A percentile compares a stretch with the other conserved stretches of the same genome.
These are phyloP conservation scores for Coemansia guatemalensis DNA, from an alignment of 192 early-diverging fungal genomes.

Conservation along the genomic window DNA sequence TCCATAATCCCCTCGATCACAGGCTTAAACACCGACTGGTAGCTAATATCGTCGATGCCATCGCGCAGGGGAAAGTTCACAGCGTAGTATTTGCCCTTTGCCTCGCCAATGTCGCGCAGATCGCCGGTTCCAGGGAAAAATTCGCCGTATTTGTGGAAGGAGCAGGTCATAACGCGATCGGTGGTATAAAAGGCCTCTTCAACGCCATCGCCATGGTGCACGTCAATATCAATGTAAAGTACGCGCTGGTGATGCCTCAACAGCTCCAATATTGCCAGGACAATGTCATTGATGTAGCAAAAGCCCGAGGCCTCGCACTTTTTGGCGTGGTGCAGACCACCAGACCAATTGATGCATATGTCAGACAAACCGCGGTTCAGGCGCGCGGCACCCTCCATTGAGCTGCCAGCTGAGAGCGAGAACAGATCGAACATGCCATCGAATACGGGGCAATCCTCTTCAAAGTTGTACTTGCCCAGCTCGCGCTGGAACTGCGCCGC, in stretches of 20 bases:
- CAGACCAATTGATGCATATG: conserved; percentile 97
- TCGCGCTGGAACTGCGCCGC: conserved; percentile 63
- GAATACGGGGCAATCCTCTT: conserved; percentile 98
- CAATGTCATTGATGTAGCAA: conserved; percentile 99
- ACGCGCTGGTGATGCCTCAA: conserved; percentile 86
- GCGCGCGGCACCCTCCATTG: conserved; percentile 91
- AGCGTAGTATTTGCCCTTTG: conserved; percentile 87
- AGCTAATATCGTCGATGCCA: conserved; percentile 90
- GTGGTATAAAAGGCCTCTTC: conserved; percentile 99
- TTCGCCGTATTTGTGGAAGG: conserved; percentile 98
- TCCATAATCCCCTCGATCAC: conserved; percentile 86
- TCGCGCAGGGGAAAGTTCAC: conserved; percentile 96
- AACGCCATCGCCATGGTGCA: conserved; percentile 99
- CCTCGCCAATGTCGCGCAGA: conserved; percentile 89
- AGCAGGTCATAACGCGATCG: conserved; percentile 98
- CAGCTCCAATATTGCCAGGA: conserved; percentile 88
- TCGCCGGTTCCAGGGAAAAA: conserved; percentile 99
- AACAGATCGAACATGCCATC: conserved; percentile 97
- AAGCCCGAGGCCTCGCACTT: conserved; percentile 95
- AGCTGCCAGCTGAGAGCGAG: conserved; percentile 86
- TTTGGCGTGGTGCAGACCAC: conserved; percentile 97
- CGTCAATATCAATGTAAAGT: conserved; percentile 97
- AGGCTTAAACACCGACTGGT: conserved; percentile 86
- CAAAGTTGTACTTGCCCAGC: conserved; percentile 78
- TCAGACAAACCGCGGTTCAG: conserved; percentile 81